A percentile compares a stretch with the other conserved stretches of the same genome.
Evolutionary conservation across 306 rosid genomes (phyloP).

Genomic region (Citrullus mucosospermus): DNA sequence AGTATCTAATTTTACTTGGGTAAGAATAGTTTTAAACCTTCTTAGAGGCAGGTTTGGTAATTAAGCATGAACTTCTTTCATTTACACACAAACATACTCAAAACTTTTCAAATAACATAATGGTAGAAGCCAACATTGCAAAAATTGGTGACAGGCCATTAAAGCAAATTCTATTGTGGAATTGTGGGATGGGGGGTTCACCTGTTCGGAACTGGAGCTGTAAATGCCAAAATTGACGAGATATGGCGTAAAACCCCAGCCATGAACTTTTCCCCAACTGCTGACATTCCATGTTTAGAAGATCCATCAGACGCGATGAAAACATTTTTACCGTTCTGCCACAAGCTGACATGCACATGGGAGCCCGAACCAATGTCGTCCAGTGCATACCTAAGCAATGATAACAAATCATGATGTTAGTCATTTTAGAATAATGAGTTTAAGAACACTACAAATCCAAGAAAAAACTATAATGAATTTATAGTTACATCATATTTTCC

Average conservation of each 20-base stretch:
- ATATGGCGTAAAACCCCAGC: constrained; percentile 82
- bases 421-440: background rate
- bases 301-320: constrained; percentile 53
- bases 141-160: background rate
- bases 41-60: too few species aligned
- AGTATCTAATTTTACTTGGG: too few species aligned
- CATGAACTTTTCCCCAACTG: constrained; percentile 67
- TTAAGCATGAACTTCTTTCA: too few species aligned
- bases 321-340: constrained; percentile 62
- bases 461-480: background rate
- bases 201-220: constrained; percentile 87
- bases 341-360: constrained; percentile 83
- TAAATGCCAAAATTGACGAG: constrained; percentile 62
- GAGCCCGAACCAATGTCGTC: constrained; percentile 89
- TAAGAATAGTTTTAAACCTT: too few species aligned
- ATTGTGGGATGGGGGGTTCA: constrained; percentile 2
- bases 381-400: constrained; percentile 39
- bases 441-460: background rate
- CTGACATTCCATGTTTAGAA: constrained; percentile 63
- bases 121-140: background rate
- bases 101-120: too few species aligned
- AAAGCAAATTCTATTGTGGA: background rate
- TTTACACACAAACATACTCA: too few species aligned
- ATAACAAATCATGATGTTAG: constrained; percentile 16
- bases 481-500: background rate